Base-by-base conservation (phyloP, 2,329 filamentous ascomycete species). In the Ambrosiella cleistominuta region DNA sequence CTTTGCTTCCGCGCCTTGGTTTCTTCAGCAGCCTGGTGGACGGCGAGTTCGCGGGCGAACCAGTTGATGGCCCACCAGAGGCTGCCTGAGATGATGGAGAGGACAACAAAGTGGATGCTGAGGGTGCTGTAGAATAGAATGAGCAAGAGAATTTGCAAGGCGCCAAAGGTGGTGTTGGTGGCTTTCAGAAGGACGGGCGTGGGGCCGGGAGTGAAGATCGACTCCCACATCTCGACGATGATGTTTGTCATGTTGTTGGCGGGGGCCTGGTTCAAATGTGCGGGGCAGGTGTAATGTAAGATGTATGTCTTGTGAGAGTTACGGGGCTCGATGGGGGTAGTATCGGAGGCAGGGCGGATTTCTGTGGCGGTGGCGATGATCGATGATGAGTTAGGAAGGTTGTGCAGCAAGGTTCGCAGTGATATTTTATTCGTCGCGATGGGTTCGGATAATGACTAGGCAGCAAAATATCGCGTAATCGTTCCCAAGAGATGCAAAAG, bases 11-110 rank as follows among this genome's bases (percentile, higher is more conserved):
- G 45, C 17, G 38, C 37, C 42, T 59, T 49, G n/a, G 58, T 54
- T 19, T 60, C 70, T 66, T 78, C 76, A 42, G 63, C 64, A n/a
- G 61, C 64, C 65, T 71, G 68, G 42, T 72, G 72, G 54, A 68
- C 67, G 61, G 71, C 71, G 54, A 82, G 68, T 72, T 82, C 91
- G 51, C 72, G 72, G 58, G 88, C 89, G 67, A 98, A 97, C 93
- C 93, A 98, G 77, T 97, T 97, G 72, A 97, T 90, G 59, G 86
- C 81, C 74, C 80, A 89, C 93, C 93, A 98, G 40, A 97, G 76
- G 3, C 86, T 86, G 38, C 74, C 90, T 62, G 82, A 88, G 8
- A 98, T 75, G 60, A 83, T 66, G 11, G 88, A 95, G 5, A 98
- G 79, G 60, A 91, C 76, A 62, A 88, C 69, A 66, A 96, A 95